Evolutionary conservation across 2,329 filamentous ascomycete species (phyloP).

Genomic region (Fusarium sp.): DNA sequence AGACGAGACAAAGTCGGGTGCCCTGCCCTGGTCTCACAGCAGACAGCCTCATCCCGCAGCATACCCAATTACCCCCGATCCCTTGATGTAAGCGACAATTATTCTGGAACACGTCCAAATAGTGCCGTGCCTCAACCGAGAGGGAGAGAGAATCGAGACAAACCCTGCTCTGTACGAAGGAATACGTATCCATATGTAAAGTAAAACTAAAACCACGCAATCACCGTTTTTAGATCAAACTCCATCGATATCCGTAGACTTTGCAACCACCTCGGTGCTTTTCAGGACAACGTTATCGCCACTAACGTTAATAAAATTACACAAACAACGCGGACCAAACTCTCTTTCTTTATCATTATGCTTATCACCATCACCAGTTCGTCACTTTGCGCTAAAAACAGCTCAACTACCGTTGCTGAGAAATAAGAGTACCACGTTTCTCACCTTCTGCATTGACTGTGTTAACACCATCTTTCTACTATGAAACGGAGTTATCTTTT

Average conservation of each 20-base stretch:
- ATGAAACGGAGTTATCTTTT: background rate
- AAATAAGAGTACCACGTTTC: background rate
- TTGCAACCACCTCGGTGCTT: constrained; percentile 25
- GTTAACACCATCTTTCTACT: background rate
- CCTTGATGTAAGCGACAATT: constrained; percentile 18
- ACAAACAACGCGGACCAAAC: constrained; percentile 21
- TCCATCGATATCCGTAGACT: constrained; percentile 8
- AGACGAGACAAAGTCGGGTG: background rate
- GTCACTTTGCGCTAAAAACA: constrained; percentile 27
- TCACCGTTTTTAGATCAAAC: constrained; percentile 7
- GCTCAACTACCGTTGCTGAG: constrained; percentile 1
- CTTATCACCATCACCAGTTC: constrained; percentile 22
- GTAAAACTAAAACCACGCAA: constrained; percentile 32
- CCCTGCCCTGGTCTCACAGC: constrained; percentile 17
- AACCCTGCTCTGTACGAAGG: background rate
- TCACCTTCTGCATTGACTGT: background rate
- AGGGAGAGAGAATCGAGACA: constrained; percentile 3
- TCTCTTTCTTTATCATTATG: constrained; percentile 12
- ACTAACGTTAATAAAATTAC: constrained; percentile 29
- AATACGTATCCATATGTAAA: background rate
- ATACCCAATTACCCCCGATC: constrained; percentile 6
- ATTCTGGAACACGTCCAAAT: constrained; percentile 32
- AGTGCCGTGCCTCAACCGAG: constrained; percentile 11
- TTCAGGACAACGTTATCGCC: constrained; percentile 29
- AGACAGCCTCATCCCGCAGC: constrained; percentile 2